phyloP scores from a whole-genome alignment of 495 filamentous ascomycete species.

The Usnea hakonensis region DNA sequence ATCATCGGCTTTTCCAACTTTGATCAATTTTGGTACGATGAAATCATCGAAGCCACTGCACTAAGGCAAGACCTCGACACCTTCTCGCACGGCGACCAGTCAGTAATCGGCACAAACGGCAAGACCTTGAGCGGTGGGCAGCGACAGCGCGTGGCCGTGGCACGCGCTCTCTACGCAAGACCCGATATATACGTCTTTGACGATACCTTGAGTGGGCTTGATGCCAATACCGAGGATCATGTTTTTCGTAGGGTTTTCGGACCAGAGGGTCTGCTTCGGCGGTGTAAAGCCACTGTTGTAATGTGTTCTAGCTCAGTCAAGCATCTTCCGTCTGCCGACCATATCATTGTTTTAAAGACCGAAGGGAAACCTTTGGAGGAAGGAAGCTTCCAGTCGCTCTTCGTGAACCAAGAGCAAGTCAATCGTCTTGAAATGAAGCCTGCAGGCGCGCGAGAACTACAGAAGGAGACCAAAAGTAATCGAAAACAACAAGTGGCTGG shows the following conservation, averaged over 20 bases:
- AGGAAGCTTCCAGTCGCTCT: too few relatives aligned
- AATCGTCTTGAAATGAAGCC: too few relatives aligned
- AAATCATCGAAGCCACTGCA: neutral
- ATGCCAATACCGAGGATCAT: neutral
- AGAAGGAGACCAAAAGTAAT: too few relatives aligned
- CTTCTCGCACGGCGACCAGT: slow-evolving; percentile 30
- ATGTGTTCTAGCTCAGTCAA: too few relatives aligned
- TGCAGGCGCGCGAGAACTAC: too few relatives aligned
- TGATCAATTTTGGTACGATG: slow-evolving; percentile 13
- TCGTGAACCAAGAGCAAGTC: too few relatives aligned
- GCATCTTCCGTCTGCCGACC: too few relatives aligned
- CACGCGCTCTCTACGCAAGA: slow-evolving; percentile 40
- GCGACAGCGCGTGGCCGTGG: slow-evolving; percentile 37
- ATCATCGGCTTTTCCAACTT: neutral
- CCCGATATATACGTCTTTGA: slow-evolving; percentile 37
- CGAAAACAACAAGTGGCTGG: too few relatives aligned
- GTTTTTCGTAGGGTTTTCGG: neutral
- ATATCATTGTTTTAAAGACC: too few relatives aligned
- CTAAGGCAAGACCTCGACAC: neutral
- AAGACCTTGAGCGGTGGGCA: slow-evolving; percentile 35
- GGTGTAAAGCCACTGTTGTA: too few relatives aligned
- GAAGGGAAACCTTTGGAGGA: too few relatives aligned
- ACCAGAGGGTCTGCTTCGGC: neutral
- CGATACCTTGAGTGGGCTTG: slow-evolving; percentile 39
- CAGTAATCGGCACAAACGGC: slow-evolving; percentile 31